phyloP scores from a whole-genome alignment of 352 stramenopile genomes.

The Pythium monospermum region DNA sequence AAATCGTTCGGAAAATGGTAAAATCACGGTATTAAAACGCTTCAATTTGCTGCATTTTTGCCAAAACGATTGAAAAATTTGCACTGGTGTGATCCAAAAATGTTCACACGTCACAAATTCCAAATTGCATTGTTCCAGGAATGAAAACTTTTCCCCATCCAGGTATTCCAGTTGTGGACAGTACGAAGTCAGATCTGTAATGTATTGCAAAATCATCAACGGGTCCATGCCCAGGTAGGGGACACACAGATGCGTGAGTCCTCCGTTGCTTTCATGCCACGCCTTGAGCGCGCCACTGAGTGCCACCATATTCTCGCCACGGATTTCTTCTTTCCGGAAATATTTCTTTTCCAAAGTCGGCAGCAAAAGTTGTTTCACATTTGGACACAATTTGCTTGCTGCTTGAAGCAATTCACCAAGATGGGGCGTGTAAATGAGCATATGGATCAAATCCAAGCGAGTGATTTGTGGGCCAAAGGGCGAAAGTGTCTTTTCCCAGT shows the following conservation, averaged over 20 bases:
- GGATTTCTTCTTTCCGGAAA: constrained; percentile 8
- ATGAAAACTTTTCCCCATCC: constrained; percentile 22
- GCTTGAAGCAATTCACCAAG: constrained; percentile 11
- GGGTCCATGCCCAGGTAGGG: constrained; percentile 11
- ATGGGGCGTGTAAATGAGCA: constrained; percentile 16
- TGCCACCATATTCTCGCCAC: constrained; percentile 8
- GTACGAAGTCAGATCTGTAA: constrained; percentile 7
- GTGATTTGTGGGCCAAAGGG: not conserved
- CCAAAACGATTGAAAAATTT: constrained; percentile 5
- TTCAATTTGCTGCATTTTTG: constrained; percentile 7
- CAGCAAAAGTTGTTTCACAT: constrained; percentile 20
- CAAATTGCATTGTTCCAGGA: constrained; percentile 17
- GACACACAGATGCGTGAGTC: constrained; percentile 14
- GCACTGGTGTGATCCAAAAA: constrained; percentile 1
- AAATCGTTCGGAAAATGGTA: constrained; percentile 7
- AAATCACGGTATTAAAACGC: constrained; percentile 13
- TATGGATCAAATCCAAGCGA: constrained; percentile 18
- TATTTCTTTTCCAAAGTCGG: constrained; percentile 8
- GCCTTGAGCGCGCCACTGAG: constrained; percentile 18
- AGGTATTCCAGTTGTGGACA: constrained; percentile 22
- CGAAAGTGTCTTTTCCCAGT: constrained; percentile 22
- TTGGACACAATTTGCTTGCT: constrained; percentile 9
- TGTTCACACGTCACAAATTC: constrained; percentile 16
- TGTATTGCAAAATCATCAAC: constrained; percentile 3
- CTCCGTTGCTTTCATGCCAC: constrained; percentile 17